Evolutionary conservation across 345 rosid species (phyloP).

Genomic region (Laguncularia racemosa): DNA sequence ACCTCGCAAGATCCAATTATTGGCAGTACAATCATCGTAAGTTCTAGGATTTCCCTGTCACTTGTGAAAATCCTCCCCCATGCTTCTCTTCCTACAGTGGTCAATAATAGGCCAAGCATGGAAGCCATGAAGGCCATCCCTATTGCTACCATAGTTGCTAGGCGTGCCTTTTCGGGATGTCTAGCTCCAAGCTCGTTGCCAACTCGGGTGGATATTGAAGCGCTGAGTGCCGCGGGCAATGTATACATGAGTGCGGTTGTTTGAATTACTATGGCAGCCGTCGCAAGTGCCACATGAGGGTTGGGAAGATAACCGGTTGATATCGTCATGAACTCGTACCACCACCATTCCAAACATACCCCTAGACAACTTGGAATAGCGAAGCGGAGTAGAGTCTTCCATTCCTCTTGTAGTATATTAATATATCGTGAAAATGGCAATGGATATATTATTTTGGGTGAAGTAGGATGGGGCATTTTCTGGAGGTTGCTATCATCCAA

Average conservation of each 20-base stretch:
- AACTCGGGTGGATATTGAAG: conserved; percentile 71
- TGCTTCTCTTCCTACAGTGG: conserved; percentile 51
- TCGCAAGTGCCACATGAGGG: conserved; percentile 54
- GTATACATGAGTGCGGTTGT: conserved; percentile 85
- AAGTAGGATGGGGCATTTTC: no score
- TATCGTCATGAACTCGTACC: conserved; percentile 97
- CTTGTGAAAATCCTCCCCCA: conserved; percentile 69
- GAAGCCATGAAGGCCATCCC: conserved; percentile 47
- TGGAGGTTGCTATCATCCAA: no score
- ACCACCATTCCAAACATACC: conserved; percentile 98
- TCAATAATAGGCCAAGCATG: conserved; percentile 44
- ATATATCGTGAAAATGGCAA: neutral
- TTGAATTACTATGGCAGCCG: conserved; percentile 75
- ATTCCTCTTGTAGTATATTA: conserved; percentile 22
- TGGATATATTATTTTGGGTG: no score
- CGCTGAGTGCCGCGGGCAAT: conserved; percentile 61
- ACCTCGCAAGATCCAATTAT: conserved; percentile 83
- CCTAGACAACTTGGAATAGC: conserved; percentile 80
- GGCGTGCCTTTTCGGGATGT: conserved; percentile 47
- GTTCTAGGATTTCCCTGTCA: conserved; percentile 47
- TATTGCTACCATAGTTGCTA: conserved; percentile 47
- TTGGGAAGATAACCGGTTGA: conserved; percentile 56
- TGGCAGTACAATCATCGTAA: conserved; percentile 62
- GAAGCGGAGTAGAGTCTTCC: conserved; percentile 50
- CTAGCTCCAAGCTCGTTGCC: conserved; percentile 89